Base-by-base conservation (phyloP, 495 filamentous ascomycete genomes). In the Hypoxylon rickii region DNA sequence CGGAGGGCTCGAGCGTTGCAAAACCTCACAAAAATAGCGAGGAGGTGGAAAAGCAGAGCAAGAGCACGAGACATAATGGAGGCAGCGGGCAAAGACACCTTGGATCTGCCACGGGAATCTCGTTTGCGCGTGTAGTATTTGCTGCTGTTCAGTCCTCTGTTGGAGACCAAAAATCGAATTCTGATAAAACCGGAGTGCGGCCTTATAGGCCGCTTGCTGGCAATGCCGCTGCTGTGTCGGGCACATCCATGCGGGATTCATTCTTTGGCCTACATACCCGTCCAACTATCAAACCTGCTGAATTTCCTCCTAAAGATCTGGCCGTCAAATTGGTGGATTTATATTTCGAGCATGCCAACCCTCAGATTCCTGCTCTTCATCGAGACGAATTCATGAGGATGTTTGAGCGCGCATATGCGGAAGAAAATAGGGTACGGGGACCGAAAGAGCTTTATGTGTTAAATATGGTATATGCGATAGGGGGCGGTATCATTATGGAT, bases 391-490 rank as follows among this genome's bases (percentile, higher is more conserved):
- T 97, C 64, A 88, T 89, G 82, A 76, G 84, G 29, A 82, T 96
- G 71, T 83, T 97, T 52, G 85, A 95, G 26, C 79, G 81, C 36
- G 89, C 89, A 0, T 97, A 94, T 69, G 75, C 79, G 2, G 74
- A 83, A 6, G 83, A 86, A 26, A 83, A 83, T 44, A 83, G 84
- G 50, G 82, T 82, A 48, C 82, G 90, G 21, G 89, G 87, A 15
- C 84, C 92, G 6, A 83, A 89, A 43, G 92, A 96, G 70, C 82
- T 92, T 11, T 97, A 97, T 67, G 83, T 92, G 70, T 79, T 97
- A 40, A 96, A 96, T 70, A 97, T 97, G 69, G 93, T 97, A n/a
- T 97, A 93, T 74, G 93, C 93, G 4, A 96, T 97, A 55, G 93
- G 93, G 7, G 88, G 90, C 10, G 93, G 92, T 0, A 96, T 96